phyloP scores from a whole-genome alignment of 176 grass and related monocot species.

The Tillandsia fasciculata region DNA sequence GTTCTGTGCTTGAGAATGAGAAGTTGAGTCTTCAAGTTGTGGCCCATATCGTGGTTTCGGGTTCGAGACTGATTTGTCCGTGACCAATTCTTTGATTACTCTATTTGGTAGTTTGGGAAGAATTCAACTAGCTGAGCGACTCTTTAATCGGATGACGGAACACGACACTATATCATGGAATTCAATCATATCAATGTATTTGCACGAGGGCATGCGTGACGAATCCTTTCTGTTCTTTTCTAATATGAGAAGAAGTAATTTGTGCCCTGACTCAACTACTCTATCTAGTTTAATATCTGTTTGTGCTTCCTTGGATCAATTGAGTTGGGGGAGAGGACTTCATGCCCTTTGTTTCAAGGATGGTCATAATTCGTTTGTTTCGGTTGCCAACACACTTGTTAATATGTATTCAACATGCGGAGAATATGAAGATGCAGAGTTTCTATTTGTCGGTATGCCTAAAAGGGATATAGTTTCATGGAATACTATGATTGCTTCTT shows the following conservation, averaged over 20 bases:
- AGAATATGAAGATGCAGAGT: constrained; percentile 23
- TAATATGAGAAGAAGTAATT: constrained; percentile 17
- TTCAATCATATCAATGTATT: constrained; percentile 50
- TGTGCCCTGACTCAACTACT: constrained; percentile 27
- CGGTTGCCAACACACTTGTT: constrained; percentile 27
- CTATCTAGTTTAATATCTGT: constrained; percentile 26
- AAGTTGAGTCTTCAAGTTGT: constrained; percentile 48
- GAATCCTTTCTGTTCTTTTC: constrained; percentile 46
- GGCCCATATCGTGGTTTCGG: constrained; percentile 54
- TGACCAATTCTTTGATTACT: constrained; percentile 60
- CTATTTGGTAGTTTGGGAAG: constrained; percentile 54
- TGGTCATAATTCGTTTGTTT: constrained; percentile 27
- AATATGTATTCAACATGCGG: constrained; percentile 47
- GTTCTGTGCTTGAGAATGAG: constrained; percentile 35
- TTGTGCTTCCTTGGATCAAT: constrained; percentile 29
- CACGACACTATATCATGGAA: constrained; percentile 65
- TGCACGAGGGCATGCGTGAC: constrained; percentile 28
- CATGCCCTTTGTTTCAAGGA: constrained; percentile 45
- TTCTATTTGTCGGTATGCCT: constrained; percentile 51
- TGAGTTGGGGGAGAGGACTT: constrained; percentile 33
- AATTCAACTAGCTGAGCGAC: constrained; percentile 28
- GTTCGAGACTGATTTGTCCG: constrained; percentile 37
- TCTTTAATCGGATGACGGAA: constrained; percentile 45
- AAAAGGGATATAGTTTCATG: constrained; percentile 67
- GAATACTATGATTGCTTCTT: constrained; percentile 71